A percentile compares a stretch with the other conserved stretches of the same genome.
phyloP scores from a whole-genome alignment of 805 yeast species.

The Suhomyces pyralidae region DNA sequence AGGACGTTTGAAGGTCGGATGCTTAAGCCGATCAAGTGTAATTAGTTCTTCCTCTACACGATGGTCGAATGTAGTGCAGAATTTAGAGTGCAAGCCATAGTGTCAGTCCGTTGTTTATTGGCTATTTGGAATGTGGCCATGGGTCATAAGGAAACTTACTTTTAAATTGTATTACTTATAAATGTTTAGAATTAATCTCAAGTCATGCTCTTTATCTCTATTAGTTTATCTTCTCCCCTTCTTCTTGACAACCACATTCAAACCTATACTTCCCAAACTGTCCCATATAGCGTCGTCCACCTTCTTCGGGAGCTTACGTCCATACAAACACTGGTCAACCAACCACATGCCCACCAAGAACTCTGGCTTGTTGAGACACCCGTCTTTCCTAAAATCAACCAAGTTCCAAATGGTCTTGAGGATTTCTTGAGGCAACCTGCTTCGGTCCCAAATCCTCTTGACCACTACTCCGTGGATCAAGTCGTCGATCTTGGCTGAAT shows the following conservation, averaged over 20 bases:
- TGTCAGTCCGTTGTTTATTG: too few species aligned
- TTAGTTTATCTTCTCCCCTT: conserved; percentile 17
- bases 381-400: conserved; percentile 66
- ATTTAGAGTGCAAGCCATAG: too few species aligned
- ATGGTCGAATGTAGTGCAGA: too few species aligned
- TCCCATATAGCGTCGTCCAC: conserved; percentile 76
- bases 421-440: conserved; percentile 63
- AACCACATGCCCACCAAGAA: conserved; percentile 98
- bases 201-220: too few species aligned
- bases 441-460: conserved; percentile 75
- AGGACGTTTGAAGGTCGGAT: too few species aligned
- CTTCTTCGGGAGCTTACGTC: conserved; percentile 76
- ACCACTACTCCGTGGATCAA: conserved; percentile 63
- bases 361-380: conserved; percentile 73
- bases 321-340: conserved; percentile 93
- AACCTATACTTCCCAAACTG: conserved; percentile 57
- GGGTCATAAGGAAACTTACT: too few species aligned
- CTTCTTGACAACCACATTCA: conserved; percentile 37
- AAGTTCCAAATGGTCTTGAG: conserved; percentile 62
- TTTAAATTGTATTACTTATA: too few species aligned
- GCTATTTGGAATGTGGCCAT: too few species aligned
- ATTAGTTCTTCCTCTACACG: too few species aligned
- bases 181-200: too few species aligned
- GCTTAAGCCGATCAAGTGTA: too few species aligned
- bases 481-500: conserved; percentile 24